Percentiles rank a stretch among this genome's conserved stretches.
Conservation (phyloP, 2,329 filamentous ascomycete genomes). For the Neofusicoccum ribis region DNA sequence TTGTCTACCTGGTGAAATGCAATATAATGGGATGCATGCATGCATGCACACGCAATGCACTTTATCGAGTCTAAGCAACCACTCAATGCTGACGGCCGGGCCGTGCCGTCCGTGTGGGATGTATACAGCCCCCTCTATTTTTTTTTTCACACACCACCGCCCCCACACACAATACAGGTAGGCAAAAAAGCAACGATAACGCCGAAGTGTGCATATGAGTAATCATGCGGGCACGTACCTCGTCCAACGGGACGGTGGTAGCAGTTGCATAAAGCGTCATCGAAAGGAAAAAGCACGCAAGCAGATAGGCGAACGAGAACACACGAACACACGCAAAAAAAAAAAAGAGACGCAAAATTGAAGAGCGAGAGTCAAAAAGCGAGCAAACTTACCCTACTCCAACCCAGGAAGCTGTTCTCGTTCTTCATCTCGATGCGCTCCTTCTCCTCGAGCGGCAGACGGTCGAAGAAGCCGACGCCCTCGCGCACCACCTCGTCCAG, state of each 20-base stretch:
- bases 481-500: constrained; percentile 66
- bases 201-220: background rate
- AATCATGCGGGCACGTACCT: background rate
- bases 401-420: constrained; percentile 48
- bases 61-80: too few relatives aligned
- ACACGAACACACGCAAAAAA: background rate
- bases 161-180: background rate
- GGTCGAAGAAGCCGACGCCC: constrained; percentile 69
- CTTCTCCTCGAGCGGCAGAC: constrained; percentile 74
- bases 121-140: background rate
- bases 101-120: background rate
- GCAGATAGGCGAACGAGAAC: background rate
- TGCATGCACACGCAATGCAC: too few relatives aligned
- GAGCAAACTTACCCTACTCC: constrained; percentile 41
- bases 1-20: background rate
- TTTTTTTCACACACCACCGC: background rate
- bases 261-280: background rate
- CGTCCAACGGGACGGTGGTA: too few relatives aligned
- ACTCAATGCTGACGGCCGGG: background rate
- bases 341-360: background rate
- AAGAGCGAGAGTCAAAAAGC: background rate
- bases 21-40: too few relatives aligned
- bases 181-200: too few relatives aligned
- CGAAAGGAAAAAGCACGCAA: background rate
- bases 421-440: constrained; percentile 57